Conservation (phyloP, 2,329 filamentous ascomycete genomes). For the Trichoderma harzianum region DNA sequence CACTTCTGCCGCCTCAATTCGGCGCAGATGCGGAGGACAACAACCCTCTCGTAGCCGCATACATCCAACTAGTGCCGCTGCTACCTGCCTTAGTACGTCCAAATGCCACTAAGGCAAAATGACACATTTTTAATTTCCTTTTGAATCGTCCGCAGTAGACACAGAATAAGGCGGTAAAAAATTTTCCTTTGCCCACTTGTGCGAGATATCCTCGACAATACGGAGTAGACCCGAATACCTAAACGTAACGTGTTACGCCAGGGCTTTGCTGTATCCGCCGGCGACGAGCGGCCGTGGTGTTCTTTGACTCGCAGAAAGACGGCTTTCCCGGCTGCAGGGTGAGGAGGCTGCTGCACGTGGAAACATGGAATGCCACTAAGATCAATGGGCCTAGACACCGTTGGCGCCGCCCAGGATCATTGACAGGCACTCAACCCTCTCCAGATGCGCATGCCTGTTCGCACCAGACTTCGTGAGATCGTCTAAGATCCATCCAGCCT, state of each 20-base stretch:
- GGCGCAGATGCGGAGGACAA: conserved; percentile 1
- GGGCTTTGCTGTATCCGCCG: neutral
- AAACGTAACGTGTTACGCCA: neutral
- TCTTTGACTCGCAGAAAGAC: neutral
- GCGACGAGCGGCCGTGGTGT: neutral
- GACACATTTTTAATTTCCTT: conserved; percentile 8
- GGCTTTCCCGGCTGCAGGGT: neutral
- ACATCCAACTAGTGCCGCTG: neutral
- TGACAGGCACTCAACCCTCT: conserved; percentile 7
- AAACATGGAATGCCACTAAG: conserved; percentile 10
- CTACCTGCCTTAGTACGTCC: neutral
- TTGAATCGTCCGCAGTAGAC: neutral
- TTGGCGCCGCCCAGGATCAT: conserved; percentile 7
- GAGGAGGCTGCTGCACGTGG: conserved; percentile 8
- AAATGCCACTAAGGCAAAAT: conserved; percentile 10
- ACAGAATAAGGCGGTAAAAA: neutral
- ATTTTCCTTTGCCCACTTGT: neutral
- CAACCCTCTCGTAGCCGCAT: conserved; percentile 7
- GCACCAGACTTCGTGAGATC: conserved; percentile 8
- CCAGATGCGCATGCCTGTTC: conserved; percentile 6
- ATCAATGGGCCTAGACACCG: neutral
- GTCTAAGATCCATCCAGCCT: neutral
- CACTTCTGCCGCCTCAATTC: neutral
- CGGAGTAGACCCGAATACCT: neutral
- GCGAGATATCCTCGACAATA: neutral